Evolutionary conservation across 2,329 filamentous ascomycete genomes (phyloP), one percentile per base, ranked within the genome.

Genomic region (Fusarium sp.): DNA sequence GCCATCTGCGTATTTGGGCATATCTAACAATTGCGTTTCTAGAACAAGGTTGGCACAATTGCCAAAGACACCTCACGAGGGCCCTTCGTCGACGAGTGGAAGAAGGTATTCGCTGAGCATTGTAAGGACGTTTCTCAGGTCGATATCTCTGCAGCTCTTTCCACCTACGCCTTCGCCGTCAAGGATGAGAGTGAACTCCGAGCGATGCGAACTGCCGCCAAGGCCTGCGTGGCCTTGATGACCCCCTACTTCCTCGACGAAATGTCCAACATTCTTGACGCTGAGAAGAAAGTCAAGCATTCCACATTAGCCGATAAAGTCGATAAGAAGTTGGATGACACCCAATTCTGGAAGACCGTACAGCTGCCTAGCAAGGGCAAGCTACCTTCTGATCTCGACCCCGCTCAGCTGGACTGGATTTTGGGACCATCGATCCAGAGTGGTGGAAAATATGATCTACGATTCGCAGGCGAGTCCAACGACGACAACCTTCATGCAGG

Each of bases 161-260:
- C 96, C 11, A 87, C 89, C 11, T 88, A 91, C 44, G 94, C 94
- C 54, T 92, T 99, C 79, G 91, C 95, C 18, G 88, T 97, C 79
- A 99, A 99, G 82, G 96, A 98, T 78, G 94, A 98, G 80, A 92
- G 91, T 76, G 96, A 99, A 82, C 85, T 99, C 72, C 93, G 95
- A 72, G 91, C 93, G 13, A 98, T 99, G 87, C 91, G 97, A 77
- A 97, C 95, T 73, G 94, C 95, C 7, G 96, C 96, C 58, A 92
- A 96, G 78, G 95, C 96, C 48, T 98, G 94, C 74, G 95, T 97
- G 71, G 94, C 94, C 62, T 85, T 98, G 65, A 97, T 98, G 91
- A 94, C 94, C 53, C 94, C 95, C 64, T 99, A 96, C 81, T 98
- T 98, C 80, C 91, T 99, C 71, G 96, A 99, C 78, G 94, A 98